Conservation (phyloP, 108 stramenopile genomes). For the Cyclotella baltica region DNA sequence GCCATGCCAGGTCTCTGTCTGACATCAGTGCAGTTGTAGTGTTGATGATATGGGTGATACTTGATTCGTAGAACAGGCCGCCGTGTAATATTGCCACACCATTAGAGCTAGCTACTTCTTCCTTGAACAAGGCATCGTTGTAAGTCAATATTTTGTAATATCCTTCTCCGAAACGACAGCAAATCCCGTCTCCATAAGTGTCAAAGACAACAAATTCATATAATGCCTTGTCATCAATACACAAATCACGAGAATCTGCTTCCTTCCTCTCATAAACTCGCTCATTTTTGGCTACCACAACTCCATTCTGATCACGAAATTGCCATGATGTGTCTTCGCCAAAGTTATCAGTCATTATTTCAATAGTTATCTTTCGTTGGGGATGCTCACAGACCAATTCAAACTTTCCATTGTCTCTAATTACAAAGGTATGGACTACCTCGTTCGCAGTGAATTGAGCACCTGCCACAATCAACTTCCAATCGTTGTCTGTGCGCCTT, state of each 20-base stretch:
- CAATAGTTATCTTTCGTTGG: conserved; percentile 36
- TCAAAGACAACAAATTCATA: conserved; percentile 39
- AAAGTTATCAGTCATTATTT: conserved; percentile 38
- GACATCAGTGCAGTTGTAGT: conserved; percentile 19
- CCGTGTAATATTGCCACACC: conserved; percentile 31
- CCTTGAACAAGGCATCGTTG: conserved; percentile 9
- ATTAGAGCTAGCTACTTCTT: neutral
- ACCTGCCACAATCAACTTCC: conserved; percentile 27
- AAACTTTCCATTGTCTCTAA: neutral
- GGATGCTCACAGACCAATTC: conserved; percentile 22
- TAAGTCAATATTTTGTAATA: conserved; percentile 35
- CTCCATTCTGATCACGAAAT: conserved; percentile 19
- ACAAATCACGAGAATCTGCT: conserved; percentile 25
- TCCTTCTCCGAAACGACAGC: conserved; percentile 22
- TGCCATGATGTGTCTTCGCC: conserved; percentile 43
- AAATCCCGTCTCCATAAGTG: conserved; percentile 35
- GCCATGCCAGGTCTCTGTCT: conserved; percentile 31
- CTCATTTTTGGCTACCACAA: conserved; percentile 31
- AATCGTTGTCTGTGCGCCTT: conserved; percentile 8
- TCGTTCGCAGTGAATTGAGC: conserved; percentile 28
- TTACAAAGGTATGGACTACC: conserved; percentile 22
- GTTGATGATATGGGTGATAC: conserved; percentile 30
- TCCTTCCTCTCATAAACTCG: conserved; percentile 9
- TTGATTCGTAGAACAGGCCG: conserved; percentile 19
- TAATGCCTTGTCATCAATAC: conserved; percentile 23